Evolutionary conservation across 108 stramenopile species (phyloP).

Genomic region (Cyclotella baltica): DNA sequence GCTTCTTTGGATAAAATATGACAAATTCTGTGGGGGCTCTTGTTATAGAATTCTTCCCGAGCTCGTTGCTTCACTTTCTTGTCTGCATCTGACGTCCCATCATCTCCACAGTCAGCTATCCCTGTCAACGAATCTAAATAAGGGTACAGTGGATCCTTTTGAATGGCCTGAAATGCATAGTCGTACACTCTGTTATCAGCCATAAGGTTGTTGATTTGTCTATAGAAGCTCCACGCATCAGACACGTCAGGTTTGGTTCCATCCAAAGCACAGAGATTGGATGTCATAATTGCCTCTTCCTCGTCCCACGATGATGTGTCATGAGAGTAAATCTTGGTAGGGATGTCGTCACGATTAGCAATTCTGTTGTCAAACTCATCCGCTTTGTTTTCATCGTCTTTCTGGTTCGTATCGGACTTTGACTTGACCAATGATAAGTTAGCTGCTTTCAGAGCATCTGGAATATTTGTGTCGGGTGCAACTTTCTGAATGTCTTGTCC

Average conservation of each 20-base stretch:
- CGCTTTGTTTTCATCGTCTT: conserved; percentile 18
- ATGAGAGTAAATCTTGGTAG: conserved; percentile 21
- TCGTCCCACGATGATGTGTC: conserved; percentile 44
- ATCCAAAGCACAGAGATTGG: neutral
- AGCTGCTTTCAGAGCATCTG: conserved; percentile 37
- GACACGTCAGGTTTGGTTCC: neutral
- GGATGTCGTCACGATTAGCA: conserved; percentile 5
- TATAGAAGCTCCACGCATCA: conserved; percentile 46
- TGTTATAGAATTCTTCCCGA: conserved; percentile 26
- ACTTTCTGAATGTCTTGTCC: conserved; percentile 16
- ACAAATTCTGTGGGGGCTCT: conserved; percentile 42
- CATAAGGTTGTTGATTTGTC: conserved; percentile 30
- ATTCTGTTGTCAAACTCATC: conserved; percentile 11
- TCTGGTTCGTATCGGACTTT: neutral
- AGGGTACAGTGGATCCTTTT: conserved; percentile 52
- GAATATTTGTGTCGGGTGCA: conserved; percentile 28
- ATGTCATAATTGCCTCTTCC: conserved; percentile 25
- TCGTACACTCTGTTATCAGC: conserved; percentile 49
- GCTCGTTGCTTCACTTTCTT: conserved; percentile 30
- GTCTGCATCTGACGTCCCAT: conserved; percentile 18
- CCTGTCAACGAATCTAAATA: conserved; percentile 51
- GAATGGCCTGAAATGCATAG: conserved; percentile 31
- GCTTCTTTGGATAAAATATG: conserved; percentile 38
- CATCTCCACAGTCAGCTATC: conserved; percentile 43
- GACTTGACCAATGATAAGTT: neutral